Conservation (phyloP, 1,139 yeast genomes). For the Pneumocystis canis region DNA sequence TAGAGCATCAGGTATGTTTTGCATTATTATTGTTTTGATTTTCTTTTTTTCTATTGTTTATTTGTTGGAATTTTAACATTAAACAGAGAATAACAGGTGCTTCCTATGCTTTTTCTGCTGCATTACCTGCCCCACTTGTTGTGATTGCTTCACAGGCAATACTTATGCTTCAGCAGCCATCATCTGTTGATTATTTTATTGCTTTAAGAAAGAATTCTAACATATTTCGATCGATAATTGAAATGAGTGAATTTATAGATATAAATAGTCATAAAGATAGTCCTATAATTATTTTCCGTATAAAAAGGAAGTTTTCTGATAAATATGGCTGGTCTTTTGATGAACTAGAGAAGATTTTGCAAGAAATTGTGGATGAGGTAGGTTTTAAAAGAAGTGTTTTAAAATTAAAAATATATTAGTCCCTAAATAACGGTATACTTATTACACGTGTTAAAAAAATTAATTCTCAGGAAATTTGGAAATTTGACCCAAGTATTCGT, state of each 20-base stretch:
- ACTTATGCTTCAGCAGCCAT: slow-evolving; percentile 24
- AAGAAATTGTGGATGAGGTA: slow-evolving; percentile 33
- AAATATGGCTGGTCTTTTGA: slow-evolving; percentile 16
- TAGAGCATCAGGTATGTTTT: slow-evolving; percentile 49
- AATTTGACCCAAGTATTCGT: slow-evolving; percentile 59
- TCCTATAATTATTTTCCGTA: slow-evolving; percentile 47
- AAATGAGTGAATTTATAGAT: slow-evolving; percentile 23
- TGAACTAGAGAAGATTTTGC: slow-evolving; percentile 15
- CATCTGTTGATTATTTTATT: slow-evolving; percentile 18
- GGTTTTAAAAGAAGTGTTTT: slow-evolving; percentile 41
- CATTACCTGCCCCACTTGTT: slow-evolving; percentile 86
- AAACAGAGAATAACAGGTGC: slow-evolving; percentile 54
- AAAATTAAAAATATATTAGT: slow-evolving; percentile 32
- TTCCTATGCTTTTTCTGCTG: slow-evolving; percentile 88
- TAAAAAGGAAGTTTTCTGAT: slow-evolving; percentile 30
- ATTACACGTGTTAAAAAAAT: slow-evolving; percentile 57
- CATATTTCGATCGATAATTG: slow-evolving; percentile 28
- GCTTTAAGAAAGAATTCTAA: slow-evolving; percentile 27
- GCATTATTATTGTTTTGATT: background rate
- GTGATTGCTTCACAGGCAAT: slow-evolving; percentile 53
- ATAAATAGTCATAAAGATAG: slow-evolving; percentile 47
- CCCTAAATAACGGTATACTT: slow-evolving; percentile 42
- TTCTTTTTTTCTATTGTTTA: background rate
- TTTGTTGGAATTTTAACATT: background rate
- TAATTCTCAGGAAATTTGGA: slow-evolving; percentile 60